These are phyloP conservation scores for Coprinopsis cinerea DNA, from an alignment of 768 basidiomycete species.

Conservation along the genomic window DNA sequence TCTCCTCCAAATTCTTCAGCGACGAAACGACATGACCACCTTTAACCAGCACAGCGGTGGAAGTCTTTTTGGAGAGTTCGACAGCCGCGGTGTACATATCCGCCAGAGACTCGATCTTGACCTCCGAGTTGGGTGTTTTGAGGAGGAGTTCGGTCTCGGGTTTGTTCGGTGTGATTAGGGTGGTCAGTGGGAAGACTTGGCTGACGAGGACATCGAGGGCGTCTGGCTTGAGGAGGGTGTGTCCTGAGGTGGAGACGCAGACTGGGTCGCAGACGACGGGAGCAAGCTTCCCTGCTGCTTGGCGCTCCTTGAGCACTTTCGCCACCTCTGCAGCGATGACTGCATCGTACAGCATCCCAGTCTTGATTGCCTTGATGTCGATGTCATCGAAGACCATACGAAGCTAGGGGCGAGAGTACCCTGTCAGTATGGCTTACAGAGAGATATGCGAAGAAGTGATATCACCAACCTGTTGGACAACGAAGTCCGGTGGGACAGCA, in stretches of 20 bases:
- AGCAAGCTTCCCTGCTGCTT: slow-evolving; percentile 22
- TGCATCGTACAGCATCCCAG: slow-evolving; percentile 79
- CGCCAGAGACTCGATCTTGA: slow-evolving; percentile 37
- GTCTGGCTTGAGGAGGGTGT: slow-evolving; percentile 61
- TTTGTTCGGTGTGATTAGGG: slow-evolving; percentile 81
- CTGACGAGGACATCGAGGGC: slow-evolving; percentile 56
- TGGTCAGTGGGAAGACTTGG: slow-evolving; percentile 66
- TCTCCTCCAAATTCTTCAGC: slow-evolving; percentile 35
- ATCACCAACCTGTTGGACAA: slow-evolving; percentile 61
- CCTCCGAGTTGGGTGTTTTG: slow-evolving; percentile 23
- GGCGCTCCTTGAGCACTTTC: slow-evolving; percentile 34
- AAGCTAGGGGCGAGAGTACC: slow-evolving; percentile 40
- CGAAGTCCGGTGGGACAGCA: slow-evolving; percentile 60
- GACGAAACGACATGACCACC: slow-evolving; percentile 69
- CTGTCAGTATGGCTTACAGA: neutral
- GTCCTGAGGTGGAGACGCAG: slow-evolving; percentile 86
- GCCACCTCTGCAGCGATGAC: slow-evolving; percentile 48
- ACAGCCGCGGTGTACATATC: slow-evolving; percentile 58
- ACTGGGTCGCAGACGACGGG: slow-evolving; percentile 85
- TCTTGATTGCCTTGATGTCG: slow-evolving; percentile 70
- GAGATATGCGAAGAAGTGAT: neutral
- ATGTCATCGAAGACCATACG: slow-evolving; percentile 67
- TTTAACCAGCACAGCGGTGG: slow-evolving; percentile 67
- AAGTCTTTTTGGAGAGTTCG: slow-evolving; percentile 41
- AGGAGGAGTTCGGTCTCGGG: slow-evolving; percentile 72